A percentile compares a stretch with the other conserved stretches of the same genome.
Conservation (phyloP, 148 eudicot genomes). For the Fagopyrum esculentum region DNA sequence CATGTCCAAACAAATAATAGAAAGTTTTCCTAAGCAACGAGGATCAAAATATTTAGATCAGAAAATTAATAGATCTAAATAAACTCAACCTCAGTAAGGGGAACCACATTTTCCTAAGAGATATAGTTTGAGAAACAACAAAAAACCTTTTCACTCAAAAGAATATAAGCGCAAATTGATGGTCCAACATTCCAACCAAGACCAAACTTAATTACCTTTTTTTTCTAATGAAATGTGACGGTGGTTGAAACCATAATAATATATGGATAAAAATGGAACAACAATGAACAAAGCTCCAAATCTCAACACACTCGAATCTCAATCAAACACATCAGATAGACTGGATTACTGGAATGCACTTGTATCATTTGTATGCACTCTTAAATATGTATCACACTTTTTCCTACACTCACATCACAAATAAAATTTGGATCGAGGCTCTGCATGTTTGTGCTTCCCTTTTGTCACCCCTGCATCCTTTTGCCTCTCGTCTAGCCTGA, state of each 20-base stretch:
- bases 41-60: not conserved
- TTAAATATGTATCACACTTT: not conserved
- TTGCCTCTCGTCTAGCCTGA: not conserved
- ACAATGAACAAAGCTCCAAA: not conserved
- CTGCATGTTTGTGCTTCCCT: not conserved
- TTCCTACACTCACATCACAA: not conserved
- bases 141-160: not conserved
- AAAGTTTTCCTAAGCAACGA: not conserved
- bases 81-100: not conserved
- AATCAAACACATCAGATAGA: not conserved
- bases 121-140: not conserved
- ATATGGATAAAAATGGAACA: not conserved
- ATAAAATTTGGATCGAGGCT: not conserved
- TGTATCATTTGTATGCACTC: not conserved
- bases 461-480: not conserved
- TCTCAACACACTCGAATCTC: not conserved
- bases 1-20: not conserved
- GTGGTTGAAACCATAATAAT: not conserved
- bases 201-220: not conserved
- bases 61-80: not conserved
- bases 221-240: not conserved
- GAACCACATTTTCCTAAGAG: not conserved
- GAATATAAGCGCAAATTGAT: not conserved
- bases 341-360: not conserved
- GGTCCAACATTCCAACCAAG: not conserved